Conservation (phyloP, 495 filamentous ascomycete genomes). For the Penicillium goetzii region DNA sequence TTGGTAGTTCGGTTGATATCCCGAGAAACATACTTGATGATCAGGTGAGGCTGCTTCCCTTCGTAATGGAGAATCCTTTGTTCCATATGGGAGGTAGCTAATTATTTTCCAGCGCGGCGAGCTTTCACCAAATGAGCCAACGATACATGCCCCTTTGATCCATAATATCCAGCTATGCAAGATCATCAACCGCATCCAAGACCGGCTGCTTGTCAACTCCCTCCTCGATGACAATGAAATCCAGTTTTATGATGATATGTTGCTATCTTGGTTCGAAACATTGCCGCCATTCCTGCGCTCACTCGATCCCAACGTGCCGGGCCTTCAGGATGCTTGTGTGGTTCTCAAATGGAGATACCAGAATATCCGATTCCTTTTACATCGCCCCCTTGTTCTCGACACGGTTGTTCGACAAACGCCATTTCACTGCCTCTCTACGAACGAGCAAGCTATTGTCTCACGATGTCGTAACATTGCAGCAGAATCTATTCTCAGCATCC, state of each 20-base stretch:
- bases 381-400: constrained; percentile 65
- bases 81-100: background rate
- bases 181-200: constrained; percentile 68
- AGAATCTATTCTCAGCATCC: constrained; percentile 66
- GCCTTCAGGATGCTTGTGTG: constrained; percentile 64
- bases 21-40: constrained; percentile 20
- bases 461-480: constrained; percentile 64
- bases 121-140: constrained; percentile 26
- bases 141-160: constrained; percentile 25
- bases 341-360: constrained; percentile 76
- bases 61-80: background rate
- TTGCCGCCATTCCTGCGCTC: constrained; percentile 61
- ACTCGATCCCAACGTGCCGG: constrained; percentile 61
- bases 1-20: constrained; percentile 21
- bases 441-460: constrained; percentile 63
- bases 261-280: constrained; percentile 62
- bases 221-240: constrained; percentile 60
- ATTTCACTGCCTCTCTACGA: constrained; percentile 44
- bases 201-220: constrained; percentile 64
- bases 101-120: constrained; percentile 16
- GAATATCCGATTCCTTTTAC: constrained; percentile 69
- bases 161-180: constrained; percentile 73
- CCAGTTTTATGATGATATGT: constrained; percentile 58
- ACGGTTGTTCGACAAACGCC: constrained; percentile 57
- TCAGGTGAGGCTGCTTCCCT: constrained; percentile 11